Base-by-base conservation (phyloP, 1,284 basidiomycete genomes). In the Afroboletus lepidellus region DNA sequence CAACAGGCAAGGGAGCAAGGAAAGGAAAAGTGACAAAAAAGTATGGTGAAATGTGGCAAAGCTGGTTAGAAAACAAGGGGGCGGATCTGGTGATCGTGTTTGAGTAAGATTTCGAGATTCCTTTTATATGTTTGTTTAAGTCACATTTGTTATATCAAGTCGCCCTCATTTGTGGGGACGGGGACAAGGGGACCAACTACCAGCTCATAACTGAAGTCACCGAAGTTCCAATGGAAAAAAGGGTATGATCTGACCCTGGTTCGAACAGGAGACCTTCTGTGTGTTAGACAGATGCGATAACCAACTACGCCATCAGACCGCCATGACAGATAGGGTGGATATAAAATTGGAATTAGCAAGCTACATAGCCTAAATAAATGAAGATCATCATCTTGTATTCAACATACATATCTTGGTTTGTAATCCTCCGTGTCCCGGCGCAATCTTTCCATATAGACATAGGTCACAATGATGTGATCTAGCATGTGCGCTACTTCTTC, bases 251-350 rank as follows among this genome's bases (percentile, higher is more conserved):
- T 76, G 75, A 78, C 59, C 76, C 77, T 73, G 77, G 76, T 52
- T 78, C 78, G 77, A 79, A 79, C 78, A 73, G 77, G 65, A 72
- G 78, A 77, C 78, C 76, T 78, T 80, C 77, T 78, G 77, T 80
- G 78, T 80, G 78, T 80, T 82, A 82, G 82, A 83, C 82, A 83
- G 81, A 83, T 81, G 81, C 80, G 81, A 83, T 84, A 84, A 85
- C 84, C 83, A 85, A 83, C 84, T 85, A 85, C 83, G 82, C 84
- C 84, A 85, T 79, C 81, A 70, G 66, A 34, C 33, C 33, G 1
- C 16, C 8, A n/a, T n/a, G n/a, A n/a, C n/a, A n/a, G n/a, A n/a
- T n/a, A n/a, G n/a, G n/a, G n/a, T n/a, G n/a, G n/a, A n/a, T n/a
- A n/a, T n/a, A n/a, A n/a, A n/a, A n/a, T n/a, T n/a, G n/a, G n/a